These are phyloP conservation scores for Asterochloris sp. DNA, from an alignment of 139 green algal genomes.

Conservation along the genomic window DNA sequence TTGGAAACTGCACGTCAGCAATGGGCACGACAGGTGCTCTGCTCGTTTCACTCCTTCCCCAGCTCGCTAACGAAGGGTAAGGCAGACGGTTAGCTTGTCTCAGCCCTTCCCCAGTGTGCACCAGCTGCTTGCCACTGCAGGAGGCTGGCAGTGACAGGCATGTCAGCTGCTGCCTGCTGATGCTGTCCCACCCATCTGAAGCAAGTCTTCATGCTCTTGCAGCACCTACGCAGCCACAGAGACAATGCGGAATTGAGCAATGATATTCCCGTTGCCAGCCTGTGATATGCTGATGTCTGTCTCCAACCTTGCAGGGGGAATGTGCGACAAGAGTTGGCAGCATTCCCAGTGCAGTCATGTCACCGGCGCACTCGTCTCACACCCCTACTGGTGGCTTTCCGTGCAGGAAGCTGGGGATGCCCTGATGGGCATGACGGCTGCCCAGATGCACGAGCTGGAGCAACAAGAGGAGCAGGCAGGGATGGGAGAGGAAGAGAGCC, in stretches of 20 bases:
- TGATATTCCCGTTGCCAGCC: background rate
- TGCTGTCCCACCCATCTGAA: no score
- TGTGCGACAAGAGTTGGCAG: no score
- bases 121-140: no score
- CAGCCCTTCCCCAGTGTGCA: no score
- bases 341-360: no score
- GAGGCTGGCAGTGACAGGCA: no score
- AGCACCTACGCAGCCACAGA: background rate
- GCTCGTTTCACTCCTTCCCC: no score
- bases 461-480: no score
- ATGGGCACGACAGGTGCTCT: no score
- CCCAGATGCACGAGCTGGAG: conserved; percentile 38
- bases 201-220: background rate
- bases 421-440: conserved; percentile 42
- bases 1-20: background rate
- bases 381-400: conserved; percentile 14
- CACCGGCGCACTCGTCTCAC: background rate
- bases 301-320: background rate
- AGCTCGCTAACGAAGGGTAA: no score
- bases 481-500: background rate
- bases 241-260: background rate
- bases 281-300: background rate
- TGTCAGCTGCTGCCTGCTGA: no score
- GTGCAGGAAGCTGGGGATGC: conserved; percentile 45
- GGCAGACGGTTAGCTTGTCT: no score